These are phyloP conservation scores for Pelargonium nanum DNA, from an alignment of 345 rosid genomes.

Conservation along the genomic window DNA sequence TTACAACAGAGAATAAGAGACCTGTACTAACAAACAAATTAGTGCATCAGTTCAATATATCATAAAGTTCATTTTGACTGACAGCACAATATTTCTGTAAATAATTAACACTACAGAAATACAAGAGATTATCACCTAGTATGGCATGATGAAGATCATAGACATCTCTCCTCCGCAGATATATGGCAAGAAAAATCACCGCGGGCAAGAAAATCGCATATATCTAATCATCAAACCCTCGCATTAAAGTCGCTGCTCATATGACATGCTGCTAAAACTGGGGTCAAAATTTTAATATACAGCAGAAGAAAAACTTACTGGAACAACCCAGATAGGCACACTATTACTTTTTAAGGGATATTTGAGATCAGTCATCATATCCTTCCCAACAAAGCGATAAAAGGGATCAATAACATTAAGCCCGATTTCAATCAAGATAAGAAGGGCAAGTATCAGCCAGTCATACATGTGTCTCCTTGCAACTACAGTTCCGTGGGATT, in stretches of 20 bases:
- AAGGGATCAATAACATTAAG: slow-evolving; percentile 57
- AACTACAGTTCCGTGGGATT: slow-evolving; percentile 51
- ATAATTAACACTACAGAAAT: slow-evolving; percentile 4
- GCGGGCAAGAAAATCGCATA: slow-evolving; percentile 55
- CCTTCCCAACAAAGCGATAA: slow-evolving; percentile 78
- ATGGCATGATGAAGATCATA: slow-evolving; percentile 88
- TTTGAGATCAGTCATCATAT: slow-evolving; percentile 83
- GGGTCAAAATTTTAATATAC: slow-evolving; percentile 1
- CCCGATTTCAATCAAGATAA: slow-evolving; percentile 29
- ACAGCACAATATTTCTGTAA: background rate
- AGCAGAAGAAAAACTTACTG: slow-evolving; percentile 29
- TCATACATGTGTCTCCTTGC: slow-evolving; percentile 59
- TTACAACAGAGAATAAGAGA: slow-evolving; percentile 52
- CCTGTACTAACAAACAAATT: slow-evolving; percentile 33
- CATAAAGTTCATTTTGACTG: no score
- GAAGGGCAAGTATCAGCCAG: slow-evolving; percentile 65
- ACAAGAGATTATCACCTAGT: slow-evolving; percentile 35
- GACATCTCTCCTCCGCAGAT: slow-evolving; percentile 57
- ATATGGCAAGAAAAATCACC: slow-evolving; percentile 43
- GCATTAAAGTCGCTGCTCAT: slow-evolving; percentile 4
- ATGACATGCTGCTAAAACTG: background rate
- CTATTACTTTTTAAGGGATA: slow-evolving; percentile 68
- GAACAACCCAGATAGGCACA: slow-evolving; percentile 73
- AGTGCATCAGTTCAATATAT: slow-evolving; percentile 7
- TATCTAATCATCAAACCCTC: slow-evolving; percentile 24